Evolutionary conservation across 768 basidiomycete genomes (phyloP).

Genomic region (Agrocybe chaxingu): DNA sequence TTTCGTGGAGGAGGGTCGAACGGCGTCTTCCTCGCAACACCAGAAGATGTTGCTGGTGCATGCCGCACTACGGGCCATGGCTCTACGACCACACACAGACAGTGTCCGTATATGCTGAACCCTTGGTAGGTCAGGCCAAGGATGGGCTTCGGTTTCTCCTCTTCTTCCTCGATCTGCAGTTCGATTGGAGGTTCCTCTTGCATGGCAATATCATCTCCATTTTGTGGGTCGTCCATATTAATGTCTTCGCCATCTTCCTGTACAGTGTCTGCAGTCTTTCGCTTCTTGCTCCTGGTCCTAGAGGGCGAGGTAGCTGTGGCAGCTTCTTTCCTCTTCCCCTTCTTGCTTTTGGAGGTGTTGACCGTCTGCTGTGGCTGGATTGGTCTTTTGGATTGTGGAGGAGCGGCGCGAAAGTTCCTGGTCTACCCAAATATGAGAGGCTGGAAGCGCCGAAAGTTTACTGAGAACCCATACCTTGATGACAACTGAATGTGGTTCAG

Average conservation of each 20-base stretch:
- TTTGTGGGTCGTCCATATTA: conserved; percentile 7
- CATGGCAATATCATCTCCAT: conserved; percentile 1
- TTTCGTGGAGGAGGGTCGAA: not conserved
- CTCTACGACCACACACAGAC: conserved; percentile 80
- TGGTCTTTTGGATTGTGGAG: conserved; percentile 4
- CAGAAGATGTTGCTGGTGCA: conserved; percentile 8
- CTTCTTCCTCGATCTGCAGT: conserved; percentile 54
- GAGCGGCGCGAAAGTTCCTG: conserved; percentile 35
- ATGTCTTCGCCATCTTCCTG: conserved; percentile 7
- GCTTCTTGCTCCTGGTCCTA: not conserved
- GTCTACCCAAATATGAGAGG: conserved; percentile 22
- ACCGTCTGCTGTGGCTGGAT: not conserved
- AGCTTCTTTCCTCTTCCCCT: conserved; percentile 13
- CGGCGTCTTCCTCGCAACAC: not conserved
- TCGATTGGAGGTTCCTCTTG: conserved; percentile 20
- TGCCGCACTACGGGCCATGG: conserved; percentile 62
- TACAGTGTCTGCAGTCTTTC: not conserved
- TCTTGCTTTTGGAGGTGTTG: conserved; percentile 12
- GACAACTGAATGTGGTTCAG: conserved; percentile 77
- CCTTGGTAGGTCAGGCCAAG: conserved; percentile 67
- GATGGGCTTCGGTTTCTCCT: conserved; percentile 73
- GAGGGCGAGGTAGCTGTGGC: not conserved
- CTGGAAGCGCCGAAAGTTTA: not conserved
- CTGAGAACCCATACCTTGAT: conserved; percentile 60
- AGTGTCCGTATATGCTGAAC: conserved; percentile 67